Conservation (phyloP, 306 rosid species). For the Comarum palustre region DNA sequence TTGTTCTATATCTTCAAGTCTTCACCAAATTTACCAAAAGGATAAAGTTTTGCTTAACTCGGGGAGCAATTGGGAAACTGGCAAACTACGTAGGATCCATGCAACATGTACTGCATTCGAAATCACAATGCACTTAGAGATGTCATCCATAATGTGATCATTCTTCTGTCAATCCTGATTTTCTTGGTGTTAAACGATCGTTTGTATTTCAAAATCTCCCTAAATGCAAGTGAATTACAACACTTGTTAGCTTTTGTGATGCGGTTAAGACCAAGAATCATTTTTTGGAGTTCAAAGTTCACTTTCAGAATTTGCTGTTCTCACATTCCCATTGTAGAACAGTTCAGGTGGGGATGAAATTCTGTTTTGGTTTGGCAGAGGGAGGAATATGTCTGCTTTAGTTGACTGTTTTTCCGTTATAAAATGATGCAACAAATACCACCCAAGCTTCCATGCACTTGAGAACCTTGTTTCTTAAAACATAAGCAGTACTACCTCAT, state of each 20-base stretch:
- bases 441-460: slow-evolving; percentile 17
- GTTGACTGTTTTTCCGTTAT: slow-evolving; percentile 21
- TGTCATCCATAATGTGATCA: background rate
- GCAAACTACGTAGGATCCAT: background rate
- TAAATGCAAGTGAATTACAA: background rate
- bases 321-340: slow-evolving; percentile 1
- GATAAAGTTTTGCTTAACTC: background rate
- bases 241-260: slow-evolving; percentile 16
- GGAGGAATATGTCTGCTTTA: slow-evolving; percentile 12
- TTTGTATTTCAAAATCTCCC: background rate
- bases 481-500: slow-evolving; percentile 9
- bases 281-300: background rate
- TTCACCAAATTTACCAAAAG: background rate
- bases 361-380: slow-evolving; percentile 44
- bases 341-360: slow-evolving; percentile 36
- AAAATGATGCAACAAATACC: slow-evolving; percentile 16
- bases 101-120: background rate
- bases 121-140: background rate
- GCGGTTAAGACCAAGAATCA: slow-evolving; percentile 13
- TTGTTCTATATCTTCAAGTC: slow-evolving; percentile 2
- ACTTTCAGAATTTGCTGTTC: slow-evolving; percentile 8
- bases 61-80: background rate
- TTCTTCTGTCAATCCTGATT: background rate
- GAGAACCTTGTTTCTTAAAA: slow-evolving; percentile 8
- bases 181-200: background rate